Evolutionary conservation across 2,329 filamentous ascomycete species (phyloP), one percentile per base, ranked within the genome.

Genomic region (Leptographium lundbergii): DNA sequence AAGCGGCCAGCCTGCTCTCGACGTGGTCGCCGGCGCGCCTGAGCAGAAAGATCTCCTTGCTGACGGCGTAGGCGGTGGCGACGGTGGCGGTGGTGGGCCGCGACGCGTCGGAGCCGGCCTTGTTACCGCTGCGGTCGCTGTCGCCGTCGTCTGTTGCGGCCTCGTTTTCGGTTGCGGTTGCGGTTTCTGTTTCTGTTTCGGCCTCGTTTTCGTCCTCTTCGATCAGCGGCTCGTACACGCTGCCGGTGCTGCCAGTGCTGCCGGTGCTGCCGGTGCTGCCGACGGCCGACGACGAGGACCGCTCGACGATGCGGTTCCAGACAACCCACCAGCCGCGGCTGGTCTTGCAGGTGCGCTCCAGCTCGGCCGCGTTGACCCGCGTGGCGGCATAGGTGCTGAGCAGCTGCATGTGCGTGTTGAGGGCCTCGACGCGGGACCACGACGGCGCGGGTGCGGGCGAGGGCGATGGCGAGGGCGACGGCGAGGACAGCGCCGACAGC

Each of bases 321-420:
- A 86, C 82, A 34, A 87, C 75, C 84, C 85, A 87, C 82, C 84
- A 87, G 1, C 83, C 84, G 39, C 83, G 78, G 53, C 74, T 81
- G 4, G 84, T 87, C 73, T 87, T 86, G 65, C 79, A 81, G 1
- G 82, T 86, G 24, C 81, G 75, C 67, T 87, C 84, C 4, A 81
- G 67, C 61, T 81, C 79, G 4, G 70, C 69, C 19, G 65, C 63
- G 42, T 74, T 69, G 2, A 67, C 69, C 6, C 76, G 72, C 2
- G 79, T 80, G 10, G 74, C 68, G 22, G 72, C 70, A 63, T 81
- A 79, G 10, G 81, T 76, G 64, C 79, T 80, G 32, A 88, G 74
- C 13, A 87, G 76, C 64, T 87, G 82, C 60, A 79, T 77, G 65
- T 87, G 84, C 1, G 84, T 85, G 67, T 78, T 85, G 60, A 86